Evolutionary conservation across 148 eudicot genomes (phyloP).

Genomic region (Camellia lanceoleosa): DNA sequence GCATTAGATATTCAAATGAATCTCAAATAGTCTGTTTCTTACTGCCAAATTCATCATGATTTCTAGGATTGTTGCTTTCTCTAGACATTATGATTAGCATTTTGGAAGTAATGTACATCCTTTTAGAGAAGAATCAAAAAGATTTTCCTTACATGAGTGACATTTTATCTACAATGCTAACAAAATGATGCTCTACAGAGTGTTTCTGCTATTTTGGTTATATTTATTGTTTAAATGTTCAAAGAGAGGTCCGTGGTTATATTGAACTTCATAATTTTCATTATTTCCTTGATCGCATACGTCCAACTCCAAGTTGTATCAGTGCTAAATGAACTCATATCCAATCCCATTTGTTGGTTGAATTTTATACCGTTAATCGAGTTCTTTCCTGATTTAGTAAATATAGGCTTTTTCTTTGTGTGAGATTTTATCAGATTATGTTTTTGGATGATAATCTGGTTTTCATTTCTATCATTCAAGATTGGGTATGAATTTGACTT

Average conservation of each 20-base stretch:
- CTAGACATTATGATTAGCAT: not conserved
- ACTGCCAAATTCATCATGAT: not conserved
- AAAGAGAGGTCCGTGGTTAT: not conserved
- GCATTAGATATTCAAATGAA: not conserved
- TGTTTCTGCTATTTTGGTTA: not conserved
- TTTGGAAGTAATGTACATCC: not conserved
- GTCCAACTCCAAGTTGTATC: conserved; percentile 3
- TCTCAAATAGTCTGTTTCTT: not conserved
- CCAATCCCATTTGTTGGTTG: not conserved
- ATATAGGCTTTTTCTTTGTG: not conserved
- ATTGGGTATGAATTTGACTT: conserved; percentile 19
- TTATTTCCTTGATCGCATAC: not conserved
- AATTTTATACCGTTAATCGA: not conserved
- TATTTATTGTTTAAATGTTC: not conserved
- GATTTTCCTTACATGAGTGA: not conserved
- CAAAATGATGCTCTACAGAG: not conserved
- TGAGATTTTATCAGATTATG: not conserved
- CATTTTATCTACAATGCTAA: not conserved
- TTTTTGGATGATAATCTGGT: conserved; percentile 20
- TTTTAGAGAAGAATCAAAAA: not conserved
- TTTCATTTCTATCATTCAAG: conserved; percentile 1
- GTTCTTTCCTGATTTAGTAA: not conserved
- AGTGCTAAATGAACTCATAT: not conserved
- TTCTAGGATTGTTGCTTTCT: not conserved
- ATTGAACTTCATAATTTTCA: not conserved